Evolutionary conservation across 2,329 filamentous ascomycete genomes (phyloP).

Genomic region (Colletotrichum tropicicola): DNA sequence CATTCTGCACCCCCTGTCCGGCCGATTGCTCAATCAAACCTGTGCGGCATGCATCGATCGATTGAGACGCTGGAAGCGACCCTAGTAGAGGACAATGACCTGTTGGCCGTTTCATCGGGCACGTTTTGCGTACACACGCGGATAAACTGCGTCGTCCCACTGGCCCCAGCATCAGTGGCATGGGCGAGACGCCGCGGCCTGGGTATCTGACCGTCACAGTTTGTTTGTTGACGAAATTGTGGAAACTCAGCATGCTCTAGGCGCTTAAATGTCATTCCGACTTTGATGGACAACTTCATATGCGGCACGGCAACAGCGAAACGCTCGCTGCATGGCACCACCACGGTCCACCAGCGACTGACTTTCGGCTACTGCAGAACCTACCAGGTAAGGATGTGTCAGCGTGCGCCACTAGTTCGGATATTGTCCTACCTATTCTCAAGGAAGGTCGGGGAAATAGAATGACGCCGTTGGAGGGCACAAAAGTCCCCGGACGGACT

Average conservation of each 20-base stretch:
- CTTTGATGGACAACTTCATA: not conserved
- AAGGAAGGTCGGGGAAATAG: not conserved
- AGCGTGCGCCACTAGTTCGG: too few relatives aligned
- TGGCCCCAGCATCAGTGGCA: not conserved
- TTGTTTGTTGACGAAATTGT: not conserved
- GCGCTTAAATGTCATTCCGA: slow-evolving; percentile 9
- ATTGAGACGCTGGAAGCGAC: not conserved
- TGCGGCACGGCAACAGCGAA: slow-evolving; percentile 1
- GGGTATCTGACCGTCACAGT: not conserved
- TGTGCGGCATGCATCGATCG: slow-evolving; percentile 15
- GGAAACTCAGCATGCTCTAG: not conserved
- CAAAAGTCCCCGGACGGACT: not conserved
- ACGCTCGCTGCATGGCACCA: slow-evolving; percentile 7
- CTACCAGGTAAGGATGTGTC: not conserved
- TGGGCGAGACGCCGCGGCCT: slow-evolving; percentile 20
- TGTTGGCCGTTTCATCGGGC: not conserved
- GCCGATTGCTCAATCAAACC: not conserved
- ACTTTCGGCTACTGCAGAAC: not conserved
- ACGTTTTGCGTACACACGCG: not conserved
- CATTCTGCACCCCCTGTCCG: not conserved
- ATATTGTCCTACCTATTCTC: too few relatives aligned
- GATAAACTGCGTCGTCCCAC: not conserved
- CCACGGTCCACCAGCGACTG: not conserved
- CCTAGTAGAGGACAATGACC: not conserved
- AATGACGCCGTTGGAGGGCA: not conserved